Base-by-base conservation (phyloP, 257 asterid species). In the Plantago elongata region DNA sequence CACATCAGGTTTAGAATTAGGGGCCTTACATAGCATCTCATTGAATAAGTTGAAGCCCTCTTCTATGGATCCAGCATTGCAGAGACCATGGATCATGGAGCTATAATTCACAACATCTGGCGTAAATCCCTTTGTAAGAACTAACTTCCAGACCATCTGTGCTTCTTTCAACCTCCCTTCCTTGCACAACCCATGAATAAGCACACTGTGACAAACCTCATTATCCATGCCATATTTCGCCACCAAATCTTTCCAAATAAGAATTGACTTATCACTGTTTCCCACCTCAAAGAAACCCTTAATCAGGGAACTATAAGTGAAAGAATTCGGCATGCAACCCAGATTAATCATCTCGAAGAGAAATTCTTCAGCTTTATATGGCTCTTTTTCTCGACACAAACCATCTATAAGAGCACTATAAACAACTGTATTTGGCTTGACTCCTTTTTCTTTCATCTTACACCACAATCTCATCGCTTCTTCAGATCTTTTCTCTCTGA, bases 371-470 rank as follows among this genome's bases (percentile, higher is more conserved):
- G 91, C 99, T 73, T 89, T 83, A 22, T 74, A 66, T 14, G 90
- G 85, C 69, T 75, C 84, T 48, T 90, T 85, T 51, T 67, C 82
- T 63, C 64, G 72, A 73, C 97, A 86, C 46, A 89, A 76, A 30
- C 99, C 99, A 73, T 89, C 96, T 46, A 93, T 79, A 59, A 93
- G 84, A 74, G 86, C 88, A 75, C 85, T 80, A 75, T 86, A 93
- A 74, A 84, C 85, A 63, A 89, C 85, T 13, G 76, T 76, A 78
- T 87, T 89, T 14, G 94, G 97, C 60, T 78, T 79, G 64, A 75
- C 65, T 51, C 94, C 97, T 65, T 79, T 83, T 62, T 64, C 84
- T 11, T 52, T 76, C 88, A 93, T 84, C 70, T 65, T 72, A 61
- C 60, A 67, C 95, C 95, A 89, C 76, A 85, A 47, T 40, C 67